These are phyloP conservation scores for Saccharomyces kudriavzevii DNA, from an alignment of 805 yeast species.

Conservation along the genomic window DNA sequence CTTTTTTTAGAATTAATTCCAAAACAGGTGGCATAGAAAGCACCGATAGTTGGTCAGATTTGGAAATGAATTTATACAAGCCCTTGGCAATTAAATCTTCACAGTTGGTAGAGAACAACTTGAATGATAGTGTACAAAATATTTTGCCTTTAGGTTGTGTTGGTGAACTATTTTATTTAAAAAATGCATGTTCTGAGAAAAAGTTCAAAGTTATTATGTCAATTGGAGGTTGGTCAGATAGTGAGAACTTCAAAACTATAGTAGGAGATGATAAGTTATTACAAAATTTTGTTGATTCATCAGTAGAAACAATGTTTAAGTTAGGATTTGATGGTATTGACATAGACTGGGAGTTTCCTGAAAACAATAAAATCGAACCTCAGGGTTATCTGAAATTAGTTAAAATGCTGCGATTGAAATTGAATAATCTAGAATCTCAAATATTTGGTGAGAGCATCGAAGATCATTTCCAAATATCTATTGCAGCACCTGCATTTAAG, in stretches of 20 bases:
- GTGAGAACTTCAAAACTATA: conserved; percentile 41
- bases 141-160: conserved; percentile 38
- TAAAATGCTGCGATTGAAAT: conserved; percentile 30
- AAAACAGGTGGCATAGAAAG: conserved; percentile 45
- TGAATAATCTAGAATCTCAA: conserved; percentile 34
- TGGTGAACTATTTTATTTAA: conserved; percentile 39
- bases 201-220: conserved; percentile 57
- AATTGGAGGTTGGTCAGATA: conserved; percentile 73
- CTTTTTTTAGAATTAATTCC: conserved; percentile 58
- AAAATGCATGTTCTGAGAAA: conserved; percentile 8
- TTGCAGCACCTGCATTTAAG: conserved; percentile 69
- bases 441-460: conserved; percentile 11
- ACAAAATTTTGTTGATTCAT: conserved; percentile 41
- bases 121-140: conserved; percentile 1
- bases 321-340: conserved; percentile 85
- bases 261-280: conserved; percentile 33
- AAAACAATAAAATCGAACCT: conserved; percentile 36
- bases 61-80: conserved; percentile 30
- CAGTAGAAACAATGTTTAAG: conserved; percentile 39
- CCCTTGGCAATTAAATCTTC: conserved; percentile 8
- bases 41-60: conserved; percentile 63
- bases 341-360: conserved; percentile 91
- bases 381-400: conserved; percentile 38
- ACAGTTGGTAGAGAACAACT: background rate
- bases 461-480: conserved; percentile 41